Percentiles rank a stretch among this genome's conserved stretches.
These are phyloP conservation scores for Solanum chaucha DNA, from an alignment of 257 asterid genomes.

Conservation along the genomic window DNA sequence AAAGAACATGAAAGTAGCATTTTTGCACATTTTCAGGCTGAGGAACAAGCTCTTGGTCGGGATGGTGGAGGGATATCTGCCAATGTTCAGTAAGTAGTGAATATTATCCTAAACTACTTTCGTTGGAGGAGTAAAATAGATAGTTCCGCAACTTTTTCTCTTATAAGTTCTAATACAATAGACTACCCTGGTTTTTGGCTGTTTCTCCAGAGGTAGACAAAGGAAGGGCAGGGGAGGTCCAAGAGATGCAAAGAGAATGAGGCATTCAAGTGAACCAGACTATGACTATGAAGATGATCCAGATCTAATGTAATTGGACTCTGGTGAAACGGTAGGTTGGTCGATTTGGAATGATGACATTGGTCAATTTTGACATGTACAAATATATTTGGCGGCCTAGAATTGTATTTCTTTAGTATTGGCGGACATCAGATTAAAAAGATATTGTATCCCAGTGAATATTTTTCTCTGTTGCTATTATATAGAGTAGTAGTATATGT, in stretches of 20 bases:
- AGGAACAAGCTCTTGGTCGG: conserved; percentile 71
- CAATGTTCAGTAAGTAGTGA: conserved; percentile 67
- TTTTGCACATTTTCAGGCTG: conserved; percentile 42
- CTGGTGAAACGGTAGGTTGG: neutral
- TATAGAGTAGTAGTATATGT: neutral
- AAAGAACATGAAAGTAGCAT: neutral
- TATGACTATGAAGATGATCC: conserved; percentile 91
- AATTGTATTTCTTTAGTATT: neutral
- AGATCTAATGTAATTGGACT: conserved; percentile 52
- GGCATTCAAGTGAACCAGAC: conserved; percentile 87
- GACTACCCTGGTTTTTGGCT: neutral
- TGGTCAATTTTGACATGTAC: neutral
- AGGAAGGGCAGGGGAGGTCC: conserved; percentile 81
- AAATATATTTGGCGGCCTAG: neutral
- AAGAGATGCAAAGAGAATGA: conserved; percentile 74
- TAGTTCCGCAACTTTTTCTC: neutral
- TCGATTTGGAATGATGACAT: conserved; percentile 1
- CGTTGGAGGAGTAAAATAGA: neutral
- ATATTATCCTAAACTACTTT: neutral
- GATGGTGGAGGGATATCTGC: conserved; percentile 67
- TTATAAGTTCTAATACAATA: neutral
- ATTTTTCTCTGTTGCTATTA: neutral
- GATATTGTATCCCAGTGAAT: neutral
- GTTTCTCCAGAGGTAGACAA: conserved; percentile 63
- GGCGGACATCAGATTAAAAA: neutral